Percentiles rank a stretch among this genome's conserved stretches.
phyloP scores from a whole-genome alignment of 208 protist genomes.

The Acanthamoeba royreba region DNA sequence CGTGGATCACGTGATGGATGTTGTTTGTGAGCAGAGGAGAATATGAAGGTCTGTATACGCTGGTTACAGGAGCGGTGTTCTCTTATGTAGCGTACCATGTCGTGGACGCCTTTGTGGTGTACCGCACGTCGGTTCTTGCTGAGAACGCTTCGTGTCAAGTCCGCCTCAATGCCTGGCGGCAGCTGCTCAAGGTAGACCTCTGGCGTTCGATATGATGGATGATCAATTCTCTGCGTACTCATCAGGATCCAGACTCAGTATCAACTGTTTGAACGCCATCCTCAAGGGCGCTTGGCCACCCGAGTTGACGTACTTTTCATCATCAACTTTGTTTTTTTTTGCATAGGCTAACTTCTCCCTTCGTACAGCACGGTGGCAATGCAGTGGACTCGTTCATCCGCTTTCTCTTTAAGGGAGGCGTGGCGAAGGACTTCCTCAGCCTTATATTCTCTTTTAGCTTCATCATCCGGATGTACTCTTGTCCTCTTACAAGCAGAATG shows the following conservation, averaged over 20 bases:
- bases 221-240: background rate
- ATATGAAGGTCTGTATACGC: background rate
- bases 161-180: background rate
- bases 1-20: background rate
- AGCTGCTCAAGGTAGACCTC: background rate
- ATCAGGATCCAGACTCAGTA: background rate
- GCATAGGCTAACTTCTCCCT: background rate
- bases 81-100: background rate
- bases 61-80: background rate
- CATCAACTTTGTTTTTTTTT: background rate
- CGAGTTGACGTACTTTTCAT: background rate
- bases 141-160: background rate
- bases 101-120: background rate
- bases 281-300: background rate
- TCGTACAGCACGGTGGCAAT: background rate
- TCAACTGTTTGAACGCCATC: background rate
- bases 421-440: background rate
- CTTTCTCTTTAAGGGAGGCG: background rate
- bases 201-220: background rate
- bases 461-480: background rate
- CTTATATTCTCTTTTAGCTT: background rate
- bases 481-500: background rate
- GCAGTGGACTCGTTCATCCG: background rate
- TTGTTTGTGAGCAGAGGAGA: no score
- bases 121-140: background rate